phyloP scores from a whole-genome alignment of 73 alveolate genomes.

The Paramecium biaurelia region DNA sequence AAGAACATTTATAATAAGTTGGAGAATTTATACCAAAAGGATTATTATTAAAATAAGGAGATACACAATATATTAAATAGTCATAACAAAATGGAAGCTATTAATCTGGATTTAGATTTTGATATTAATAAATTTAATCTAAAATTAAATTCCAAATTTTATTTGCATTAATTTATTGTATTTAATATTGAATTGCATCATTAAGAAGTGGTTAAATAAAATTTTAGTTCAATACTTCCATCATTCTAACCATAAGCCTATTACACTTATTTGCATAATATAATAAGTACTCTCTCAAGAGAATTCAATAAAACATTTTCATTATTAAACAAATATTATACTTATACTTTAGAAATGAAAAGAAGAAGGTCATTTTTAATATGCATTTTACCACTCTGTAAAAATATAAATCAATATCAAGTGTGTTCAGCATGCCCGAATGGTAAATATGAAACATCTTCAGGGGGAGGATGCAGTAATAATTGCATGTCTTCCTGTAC shows the following conservation, averaged over 20 bases:
- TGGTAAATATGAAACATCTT: neutral
- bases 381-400: neutral
- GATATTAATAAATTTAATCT: neutral
- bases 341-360: neutral
- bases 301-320: neutral
- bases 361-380: neutral
- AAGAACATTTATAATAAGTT: conserved; percentile 43
- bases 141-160: neutral
- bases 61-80: conserved; percentile 57
- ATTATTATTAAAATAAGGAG: conserved; percentile 43
- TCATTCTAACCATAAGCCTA: no score
- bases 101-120: conserved; percentile 37
- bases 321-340: neutral
- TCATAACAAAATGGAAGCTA: conserved; percentile 38
- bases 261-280: no score
- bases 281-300: no score
- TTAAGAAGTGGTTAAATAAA: neutral
- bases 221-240: no score
- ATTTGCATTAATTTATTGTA: neutral
- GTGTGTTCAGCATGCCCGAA: neutral
- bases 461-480: neutral
- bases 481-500: neutral
- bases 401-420: neutral
- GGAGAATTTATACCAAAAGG: conserved; percentile 67
- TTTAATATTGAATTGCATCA: neutral